Evolutionary conservation across 352 stramenopile genomes (phyloP), one percentile per base, ranked within the genome.

Genomic region (Phytophthora idaei): DNA sequence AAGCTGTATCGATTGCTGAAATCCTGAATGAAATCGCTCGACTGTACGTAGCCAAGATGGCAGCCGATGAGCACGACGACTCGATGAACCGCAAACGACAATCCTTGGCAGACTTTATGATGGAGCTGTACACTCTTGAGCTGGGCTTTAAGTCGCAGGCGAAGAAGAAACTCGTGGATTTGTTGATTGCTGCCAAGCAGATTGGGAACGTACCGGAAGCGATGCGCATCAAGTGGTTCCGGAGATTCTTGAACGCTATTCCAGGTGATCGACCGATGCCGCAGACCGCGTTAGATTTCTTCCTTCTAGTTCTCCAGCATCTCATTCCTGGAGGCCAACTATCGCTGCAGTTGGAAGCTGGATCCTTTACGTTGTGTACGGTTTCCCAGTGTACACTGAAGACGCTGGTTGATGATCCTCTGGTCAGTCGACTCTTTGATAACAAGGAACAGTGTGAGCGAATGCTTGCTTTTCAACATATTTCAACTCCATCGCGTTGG

Each of bases 141-240:
- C 52, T 92, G n/a, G 83, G 83, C 1, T 91, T 91, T 47, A 90
- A 86, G 32, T 47, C 63, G 1, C 57, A 80, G 17, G 81, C 83
- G 2, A 81, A 88, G 42, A 77, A 76, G 21, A 90, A 90, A 10
- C 65, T 93, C 39, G 45, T 75, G 6, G 64, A 74, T 11, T 41
- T 93, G 27, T 50, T 93, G 0, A 28, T 76, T 4, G 74, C 72
- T n/a, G 80, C 77, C 0, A 83, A 85, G 47, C 58, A 77, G 14
- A 64, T 72, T 2, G 72, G 69, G 6, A 70, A 75, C 17, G 64
- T 66, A 25, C 71, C 83, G n/a, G 81, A 90, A 45, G 78, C 61
- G 48, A 60, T 84, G 21, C 71, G 81, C 4, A 73, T 89, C 47
- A 89, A 89, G 49, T 92, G 83, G 83, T 90, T 92, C 61, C 48